Percentiles rank a stretch among this genome's conserved stretches.
Evolutionary conservation across 225 moss, liverwort and hornwort species (phyloP).

Genomic region (Sphagnum contortum): DNA sequence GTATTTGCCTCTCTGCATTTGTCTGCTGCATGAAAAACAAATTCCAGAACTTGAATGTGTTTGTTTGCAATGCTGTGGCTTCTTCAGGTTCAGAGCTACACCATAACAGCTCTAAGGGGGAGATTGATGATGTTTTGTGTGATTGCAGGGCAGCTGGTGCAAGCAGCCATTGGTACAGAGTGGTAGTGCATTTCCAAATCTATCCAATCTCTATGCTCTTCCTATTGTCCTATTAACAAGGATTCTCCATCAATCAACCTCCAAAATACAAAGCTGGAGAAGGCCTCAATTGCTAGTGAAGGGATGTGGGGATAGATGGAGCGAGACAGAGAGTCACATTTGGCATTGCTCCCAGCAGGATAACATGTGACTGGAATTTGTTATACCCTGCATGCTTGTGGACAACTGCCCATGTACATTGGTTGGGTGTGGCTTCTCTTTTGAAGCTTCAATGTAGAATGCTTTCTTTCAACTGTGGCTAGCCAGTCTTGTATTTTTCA

Average conservation of each 20-base stretch:
- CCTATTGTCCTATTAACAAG: slow-evolving; percentile 65
- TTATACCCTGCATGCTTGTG: slow-evolving; percentile 60
- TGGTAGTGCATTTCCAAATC: slow-evolving; percentile 84
- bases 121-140: background rate
- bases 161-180: slow-evolving; percentile 89
- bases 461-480: slow-evolving; percentile 76
- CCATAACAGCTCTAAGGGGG: background rate
- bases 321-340: slow-evolving; percentile 59
- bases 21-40: no score
- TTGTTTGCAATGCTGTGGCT: no score
- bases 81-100: no score
- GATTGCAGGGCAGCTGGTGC: slow-evolving; percentile 56
- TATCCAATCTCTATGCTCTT: slow-evolving; percentile 83
- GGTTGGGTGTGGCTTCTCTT: slow-evolving; percentile 89
- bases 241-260: slow-evolving; percentile 26
- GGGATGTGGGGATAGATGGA: slow-evolving; percentile 22
- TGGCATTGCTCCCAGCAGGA: slow-evolving; percentile 59
- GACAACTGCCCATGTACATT: slow-evolving; percentile 78
- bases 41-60: no score
- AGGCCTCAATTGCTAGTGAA: background rate
- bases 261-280: background rate
- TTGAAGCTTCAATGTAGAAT: slow-evolving; percentile 80
- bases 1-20: no score
- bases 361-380: slow-evolving; percentile 65
- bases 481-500: slow-evolving; percentile 83